phyloP scores from a whole-genome alignment of 768 basidiomycete species.

The Termitomyces sp. region DNA sequence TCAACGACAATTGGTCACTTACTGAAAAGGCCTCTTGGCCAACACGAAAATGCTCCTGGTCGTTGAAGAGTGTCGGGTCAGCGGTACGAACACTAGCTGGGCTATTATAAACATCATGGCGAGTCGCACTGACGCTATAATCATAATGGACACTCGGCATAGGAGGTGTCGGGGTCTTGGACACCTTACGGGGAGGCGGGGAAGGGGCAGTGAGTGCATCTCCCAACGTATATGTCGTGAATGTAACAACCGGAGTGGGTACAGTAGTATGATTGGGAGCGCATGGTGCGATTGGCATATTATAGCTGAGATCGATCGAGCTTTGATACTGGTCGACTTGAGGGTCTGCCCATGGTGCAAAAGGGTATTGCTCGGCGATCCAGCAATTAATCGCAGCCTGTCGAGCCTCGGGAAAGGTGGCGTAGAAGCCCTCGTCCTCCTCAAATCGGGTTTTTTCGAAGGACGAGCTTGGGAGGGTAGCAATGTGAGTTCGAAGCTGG shows the following conservation, averaged over 20 bases:
- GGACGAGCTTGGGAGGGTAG: background rate
- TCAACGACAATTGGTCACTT: background rate
- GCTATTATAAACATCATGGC: background rate
- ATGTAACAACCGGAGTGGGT: background rate
- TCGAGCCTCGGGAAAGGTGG: constrained; percentile 11
- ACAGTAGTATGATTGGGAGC: background rate
- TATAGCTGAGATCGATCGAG: background rate
- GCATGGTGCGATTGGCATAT: background rate
- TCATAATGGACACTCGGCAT: background rate
- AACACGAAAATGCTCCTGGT: too few species aligned
- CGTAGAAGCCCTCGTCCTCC: constrained; percentile 13
- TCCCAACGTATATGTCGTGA: background rate
- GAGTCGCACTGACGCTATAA: background rate
- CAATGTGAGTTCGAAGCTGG: background rate
- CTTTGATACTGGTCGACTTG: background rate
- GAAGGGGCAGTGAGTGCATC: background rate
- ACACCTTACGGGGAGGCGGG: background rate
- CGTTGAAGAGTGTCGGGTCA: background rate
- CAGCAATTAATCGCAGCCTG: constrained; percentile 12
- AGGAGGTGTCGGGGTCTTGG: background rate
- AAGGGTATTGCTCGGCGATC: background rate
- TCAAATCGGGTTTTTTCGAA: constrained; percentile 12
- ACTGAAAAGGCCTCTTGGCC: background rate
- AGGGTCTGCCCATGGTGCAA: background rate
- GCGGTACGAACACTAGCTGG: background rate